Base-by-base conservation (phyloP, 441 rosid genomes). In the Sinapis alba region DNA sequence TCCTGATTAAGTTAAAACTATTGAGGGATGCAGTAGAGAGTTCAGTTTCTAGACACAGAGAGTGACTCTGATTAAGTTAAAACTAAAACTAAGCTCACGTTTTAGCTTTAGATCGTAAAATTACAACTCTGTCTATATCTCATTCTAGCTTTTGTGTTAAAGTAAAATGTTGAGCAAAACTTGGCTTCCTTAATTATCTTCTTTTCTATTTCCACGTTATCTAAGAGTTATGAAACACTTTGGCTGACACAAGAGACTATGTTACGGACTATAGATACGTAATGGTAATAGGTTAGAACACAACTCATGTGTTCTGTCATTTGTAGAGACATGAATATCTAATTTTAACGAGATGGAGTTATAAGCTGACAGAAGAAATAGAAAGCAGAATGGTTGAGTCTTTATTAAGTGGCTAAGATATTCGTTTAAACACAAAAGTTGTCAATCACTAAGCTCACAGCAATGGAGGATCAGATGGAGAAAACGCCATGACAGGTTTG, bases 1-100 rank as follows among this genome's bases (percentile, higher is more conserved):
- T n/a, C n/a, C n/a, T n/a, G n/a, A n/a, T n/a, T n/a, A n/a, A n/a
- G n/a, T n/a, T n/a, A n/a, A n/a, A n/a, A n/a, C n/a, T n/a, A n/a
- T 90, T 69, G 88, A 80, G 3, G 91, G 88, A 11, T 61, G 64
- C 78, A 83, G 86, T 69, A 86, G 84, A 74, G 90, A 90, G 79
- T 92, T 82, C 73, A 84, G 82, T 85, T 94, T 94, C 84, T 79
- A 79, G 92, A 87, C 51, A 68, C 86, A 13, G 86, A 82, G 18
- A 86, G 90, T 13, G 95, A 94, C 71, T 38, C 64, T 10, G 96
- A 89, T 15, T 72, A 67, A 72, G 19, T 27, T 11, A 60, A 30
- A 57, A 69, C 57, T 65, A 65, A 43, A 56, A 6, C 7, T 20
- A 20, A 56, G 3, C 19, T 72, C 70, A 38, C 20, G 76, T 26